These are phyloP conservation scores for Carnegiea gigantea DNA, from an alignment of 179 eudicot species.

Conservation along the genomic window DNA sequence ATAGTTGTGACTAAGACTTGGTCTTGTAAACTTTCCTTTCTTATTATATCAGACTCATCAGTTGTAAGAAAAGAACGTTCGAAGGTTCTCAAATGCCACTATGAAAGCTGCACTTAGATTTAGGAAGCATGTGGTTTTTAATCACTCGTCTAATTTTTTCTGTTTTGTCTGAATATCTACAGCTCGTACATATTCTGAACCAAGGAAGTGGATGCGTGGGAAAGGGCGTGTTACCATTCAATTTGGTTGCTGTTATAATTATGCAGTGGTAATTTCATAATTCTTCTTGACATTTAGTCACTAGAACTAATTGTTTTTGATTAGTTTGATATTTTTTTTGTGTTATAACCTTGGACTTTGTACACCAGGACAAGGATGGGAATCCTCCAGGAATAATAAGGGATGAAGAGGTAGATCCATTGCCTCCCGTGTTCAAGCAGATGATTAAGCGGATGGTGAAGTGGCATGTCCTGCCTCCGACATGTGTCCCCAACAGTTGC, in stretches of 20 bases:
- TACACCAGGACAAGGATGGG: conserved; percentile 61
- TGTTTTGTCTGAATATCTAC: conserved; percentile 3
- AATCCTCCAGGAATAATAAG: conserved; percentile 68
- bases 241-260: conserved; percentile 77
- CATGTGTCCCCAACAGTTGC: conserved; percentile 63
- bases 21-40: no score
- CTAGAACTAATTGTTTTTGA: not conserved
- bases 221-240: conserved; percentile 76
- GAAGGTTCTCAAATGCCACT: not conserved
- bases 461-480: conserved; percentile 62
- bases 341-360: conserved; percentile 3
- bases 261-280: conserved; percentile 48
- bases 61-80: not conserved
- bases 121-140: not conserved
- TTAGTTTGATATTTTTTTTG: not conserved
- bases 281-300: not conserved
- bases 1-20: not conserved
- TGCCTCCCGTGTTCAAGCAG: conserved; percentile 56
- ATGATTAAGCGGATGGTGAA: conserved; percentile 62
- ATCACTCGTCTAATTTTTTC: not conserved
- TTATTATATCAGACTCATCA: no score
- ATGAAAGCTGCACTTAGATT: not conserved
- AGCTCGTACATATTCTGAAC: conserved; percentile 64
- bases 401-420: conserved; percentile 67
- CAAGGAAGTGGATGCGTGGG: conserved; percentile 71